Conservation (phyloP, 768 basidiomycete species). For the Dioszegia hungarica region DNA sequence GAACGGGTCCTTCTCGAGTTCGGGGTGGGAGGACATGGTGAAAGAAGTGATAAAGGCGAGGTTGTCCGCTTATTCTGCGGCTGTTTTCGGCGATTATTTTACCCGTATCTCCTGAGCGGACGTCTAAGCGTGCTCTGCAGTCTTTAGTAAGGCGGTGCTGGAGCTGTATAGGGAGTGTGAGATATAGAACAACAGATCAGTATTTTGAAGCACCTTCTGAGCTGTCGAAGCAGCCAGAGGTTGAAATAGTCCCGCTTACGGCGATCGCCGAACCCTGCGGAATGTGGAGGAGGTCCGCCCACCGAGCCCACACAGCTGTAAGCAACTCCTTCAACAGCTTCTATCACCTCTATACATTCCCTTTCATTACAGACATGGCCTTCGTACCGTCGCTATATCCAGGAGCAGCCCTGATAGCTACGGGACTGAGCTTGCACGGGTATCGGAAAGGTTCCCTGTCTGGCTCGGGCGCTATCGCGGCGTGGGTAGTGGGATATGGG, state of each 20-base stretch:
- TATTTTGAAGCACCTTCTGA: too few relatives aligned
- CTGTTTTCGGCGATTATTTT: too few relatives aligned
- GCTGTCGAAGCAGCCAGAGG: too few relatives aligned
- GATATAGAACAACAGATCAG: too few relatives aligned
- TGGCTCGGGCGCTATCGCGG: slow-evolving; percentile 66
- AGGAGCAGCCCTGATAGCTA: slow-evolving; percentile 18
- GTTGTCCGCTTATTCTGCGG: too few relatives aligned
- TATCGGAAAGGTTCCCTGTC: slow-evolving; percentile 69
- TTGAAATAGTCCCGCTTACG: too few relatives aligned
- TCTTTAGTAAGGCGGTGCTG: too few relatives aligned
- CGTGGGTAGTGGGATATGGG: slow-evolving; percentile 68
- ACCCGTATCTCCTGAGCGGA: too few relatives aligned
- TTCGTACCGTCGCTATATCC: slow-evolving; percentile 15
- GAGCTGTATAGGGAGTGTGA: too few relatives aligned
- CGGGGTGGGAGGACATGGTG: slow-evolving; percentile 31
- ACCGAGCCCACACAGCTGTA: background rate
- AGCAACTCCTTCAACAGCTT: background rate
- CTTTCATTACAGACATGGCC: background rate
- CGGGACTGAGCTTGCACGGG: slow-evolving; percentile 63
- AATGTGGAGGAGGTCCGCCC: background rate
- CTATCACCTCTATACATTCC: background rate
- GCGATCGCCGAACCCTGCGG: too few relatives aligned
- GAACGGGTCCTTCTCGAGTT: slow-evolving; percentile 49
- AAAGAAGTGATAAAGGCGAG: too few relatives aligned
- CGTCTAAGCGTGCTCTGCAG: too few relatives aligned